Percentiles rank a stretch among this genome's conserved stretches.
phyloP scores from a whole-genome alignment of 148 eudicot species.

The Silene conica region DNA sequence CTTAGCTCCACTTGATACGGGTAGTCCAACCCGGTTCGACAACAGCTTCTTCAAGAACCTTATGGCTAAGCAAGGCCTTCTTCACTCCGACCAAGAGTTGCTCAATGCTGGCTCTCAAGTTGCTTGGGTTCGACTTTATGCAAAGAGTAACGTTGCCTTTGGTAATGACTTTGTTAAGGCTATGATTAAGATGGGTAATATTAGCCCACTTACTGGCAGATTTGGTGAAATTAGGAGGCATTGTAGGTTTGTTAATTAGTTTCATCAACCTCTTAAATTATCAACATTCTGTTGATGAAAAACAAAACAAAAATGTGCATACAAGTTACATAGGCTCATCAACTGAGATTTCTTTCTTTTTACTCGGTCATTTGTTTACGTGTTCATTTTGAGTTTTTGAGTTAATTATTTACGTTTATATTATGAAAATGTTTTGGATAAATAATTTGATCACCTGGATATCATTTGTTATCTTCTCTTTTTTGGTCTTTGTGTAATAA shows the following conservation, averaged over 20 bases:
- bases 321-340: neutral
- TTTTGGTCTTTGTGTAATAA: too few relatives aligned
- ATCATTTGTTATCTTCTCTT: too few relatives aligned
- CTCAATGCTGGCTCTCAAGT: slow-evolving; percentile 37
- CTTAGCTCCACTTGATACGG: slow-evolving; percentile 37
- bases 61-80: slow-evolving; percentile 34
- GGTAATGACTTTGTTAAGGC: slow-evolving; percentile 37
- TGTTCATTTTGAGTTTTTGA: too few relatives aligned
- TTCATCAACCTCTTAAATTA: neutral
- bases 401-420: too few relatives aligned
- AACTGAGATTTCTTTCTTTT: neutral
- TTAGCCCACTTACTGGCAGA: slow-evolving; percentile 45
- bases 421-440: too few relatives aligned
- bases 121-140: slow-evolving; percentile 36
- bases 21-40: slow-evolving; percentile 34
- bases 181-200: slow-evolving; percentile 42
- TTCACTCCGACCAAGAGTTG: slow-evolving; percentile 56
- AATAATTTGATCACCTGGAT: too few relatives aligned
- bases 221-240: slow-evolving; percentile 50
- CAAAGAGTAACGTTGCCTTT: slow-evolving; percentile 28
- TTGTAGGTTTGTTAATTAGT: slow-evolving; percentile 41
- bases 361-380: too few relatives aligned
- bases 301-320: neutral
- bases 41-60: slow-evolving; percentile 36
- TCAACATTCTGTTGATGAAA: neutral